Evolutionary conservation across 2,329 filamentous ascomycete species (phyloP).

Genomic region (Fusarium begoniae): DNA sequence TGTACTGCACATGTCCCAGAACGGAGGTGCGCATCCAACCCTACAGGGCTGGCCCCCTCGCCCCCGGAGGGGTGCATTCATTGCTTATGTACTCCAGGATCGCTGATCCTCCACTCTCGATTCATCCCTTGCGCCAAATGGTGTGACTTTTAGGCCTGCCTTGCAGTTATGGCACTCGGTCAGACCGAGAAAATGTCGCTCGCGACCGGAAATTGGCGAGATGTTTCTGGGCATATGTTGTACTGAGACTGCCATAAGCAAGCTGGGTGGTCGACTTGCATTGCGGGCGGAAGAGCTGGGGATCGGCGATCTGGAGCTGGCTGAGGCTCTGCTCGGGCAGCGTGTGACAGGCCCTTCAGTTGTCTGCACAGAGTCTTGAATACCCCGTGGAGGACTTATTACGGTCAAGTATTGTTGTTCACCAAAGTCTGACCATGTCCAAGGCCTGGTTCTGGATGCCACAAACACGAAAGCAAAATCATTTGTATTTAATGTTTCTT

Average conservation of each 20-base stretch:
- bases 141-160: background rate
- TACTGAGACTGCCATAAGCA: background rate
- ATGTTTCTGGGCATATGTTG: background rate
- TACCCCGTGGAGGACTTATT: background rate
- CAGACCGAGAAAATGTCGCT: background rate
- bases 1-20: background rate
- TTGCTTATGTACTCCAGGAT: background rate
- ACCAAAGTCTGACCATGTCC: accelerated
- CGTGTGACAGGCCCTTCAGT: accelerated
- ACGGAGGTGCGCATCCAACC: background rate
- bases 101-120: background rate
- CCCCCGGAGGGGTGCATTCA: background rate
- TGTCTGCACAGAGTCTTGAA: background rate
- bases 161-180: background rate
- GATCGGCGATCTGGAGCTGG: background rate
- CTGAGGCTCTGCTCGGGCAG: background rate
- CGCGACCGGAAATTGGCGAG: background rate
- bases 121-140: background rate
- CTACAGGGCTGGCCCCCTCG: background rate
- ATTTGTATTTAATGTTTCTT: background rate
- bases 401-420: background rate
- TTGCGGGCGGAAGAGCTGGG: background rate
- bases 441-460: background rate
- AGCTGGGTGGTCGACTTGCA: background rate
- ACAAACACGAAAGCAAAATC: too few relatives aligned